A percentile compares a stretch with the other conserved stretches of the same genome.
These are phyloP conservation scores for Fusarium sp. DNA, from an alignment of 2,329 filamentous ascomycete species.

Conservation along the genomic window DNA sequence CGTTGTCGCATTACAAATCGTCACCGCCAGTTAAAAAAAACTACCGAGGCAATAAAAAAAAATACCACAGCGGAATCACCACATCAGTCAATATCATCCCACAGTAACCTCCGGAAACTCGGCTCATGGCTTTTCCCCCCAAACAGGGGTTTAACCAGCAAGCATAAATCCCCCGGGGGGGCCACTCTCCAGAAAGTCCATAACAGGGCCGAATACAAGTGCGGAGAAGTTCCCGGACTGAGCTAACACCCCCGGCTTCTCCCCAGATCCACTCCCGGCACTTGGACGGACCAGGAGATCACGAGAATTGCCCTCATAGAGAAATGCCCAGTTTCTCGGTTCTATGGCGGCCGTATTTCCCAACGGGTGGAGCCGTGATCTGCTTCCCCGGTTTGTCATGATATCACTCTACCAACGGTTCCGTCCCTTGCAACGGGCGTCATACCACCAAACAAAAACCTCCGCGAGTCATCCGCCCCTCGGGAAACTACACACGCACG, in stretches of 20 bases:
- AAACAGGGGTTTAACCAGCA: not conserved
- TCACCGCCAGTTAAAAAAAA: not conserved
- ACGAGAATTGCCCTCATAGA: conserved; percentile 13
- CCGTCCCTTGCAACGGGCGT: conserved; percentile 13
- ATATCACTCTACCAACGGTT: conserved; percentile 29
- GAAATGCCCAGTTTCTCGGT: conserved; percentile 39
- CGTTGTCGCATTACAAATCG: not conserved
- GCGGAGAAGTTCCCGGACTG: conserved; percentile 16
- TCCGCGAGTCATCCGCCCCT: conserved; percentile 14
- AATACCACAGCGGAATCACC: not conserved
- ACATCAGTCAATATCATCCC: not conserved
- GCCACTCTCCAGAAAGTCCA: too few species aligned
- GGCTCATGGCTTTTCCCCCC: not conserved
- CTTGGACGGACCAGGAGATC: conserved; percentile 3
- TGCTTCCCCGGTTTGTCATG: conserved; percentile 18
- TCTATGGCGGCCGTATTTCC: conserved; percentile 41
- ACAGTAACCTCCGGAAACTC: not conserved
- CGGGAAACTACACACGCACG: not conserved
- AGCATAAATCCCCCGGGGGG: conserved; percentile 2
- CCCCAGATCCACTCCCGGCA: conserved; percentile 34
- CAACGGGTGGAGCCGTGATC: conserved; percentile 21
- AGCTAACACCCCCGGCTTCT: conserved; percentile 12
- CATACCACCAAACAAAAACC: conserved; percentile 12
- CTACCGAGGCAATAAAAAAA: not conserved
- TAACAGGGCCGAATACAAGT: conserved; percentile 35